These are phyloP conservation scores for Ramularia collo-cygni DNA, from an alignment of 2,329 filamentous ascomycete genomes.

Conservation along the genomic window DNA sequence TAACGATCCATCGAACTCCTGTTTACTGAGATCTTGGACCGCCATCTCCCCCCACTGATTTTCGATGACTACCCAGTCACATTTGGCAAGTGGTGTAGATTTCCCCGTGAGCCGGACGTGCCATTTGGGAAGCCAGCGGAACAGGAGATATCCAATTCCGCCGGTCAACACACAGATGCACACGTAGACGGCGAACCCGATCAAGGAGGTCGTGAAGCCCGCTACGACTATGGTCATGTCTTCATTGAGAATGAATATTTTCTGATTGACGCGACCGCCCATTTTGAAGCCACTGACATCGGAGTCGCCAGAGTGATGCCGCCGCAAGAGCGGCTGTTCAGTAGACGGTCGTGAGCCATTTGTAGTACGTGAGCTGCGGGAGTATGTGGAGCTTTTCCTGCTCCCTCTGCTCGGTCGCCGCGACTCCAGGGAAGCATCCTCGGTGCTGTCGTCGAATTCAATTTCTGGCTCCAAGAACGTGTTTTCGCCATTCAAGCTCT, in stretches of 20 bases:
- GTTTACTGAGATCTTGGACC: slow-evolving; percentile 60
- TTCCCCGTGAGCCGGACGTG: slow-evolving; percentile 69
- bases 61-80: slow-evolving; percentile 89
- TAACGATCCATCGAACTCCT: slow-evolving; percentile 55
- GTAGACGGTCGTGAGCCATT: slow-evolving; percentile 12
- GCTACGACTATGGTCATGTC: slow-evolving; percentile 91
- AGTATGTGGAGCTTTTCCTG: slow-evolving; percentile 17
- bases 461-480: slow-evolving; percentile 29
- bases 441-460: slow-evolving; percentile 19
- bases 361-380: slow-evolving; percentile 49
- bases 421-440: slow-evolving; percentile 15
- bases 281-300: slow-evolving; percentile 55
- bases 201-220: slow-evolving; percentile 71
- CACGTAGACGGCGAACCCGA: slow-evolving; percentile 64
- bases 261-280: slow-evolving; percentile 68
- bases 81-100: slow-evolving; percentile 61
- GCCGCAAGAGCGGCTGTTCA: slow-evolving; percentile 58
- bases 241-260: slow-evolving; percentile 87
- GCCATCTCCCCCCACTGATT: slow-evolving; percentile 95
- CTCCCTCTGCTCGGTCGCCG: slow-evolving; percentile 34
- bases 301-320: slow-evolving; percentile 64
- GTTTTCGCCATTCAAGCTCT: slow-evolving; percentile 34
- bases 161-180: slow-evolving; percentile 63
- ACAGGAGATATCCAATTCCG: slow-evolving; percentile 74
- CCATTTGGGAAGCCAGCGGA: slow-evolving; percentile 88